phyloP scores from a whole-genome alignment of 23 red algal species.

The Gracilariopsis chorda region DNA sequence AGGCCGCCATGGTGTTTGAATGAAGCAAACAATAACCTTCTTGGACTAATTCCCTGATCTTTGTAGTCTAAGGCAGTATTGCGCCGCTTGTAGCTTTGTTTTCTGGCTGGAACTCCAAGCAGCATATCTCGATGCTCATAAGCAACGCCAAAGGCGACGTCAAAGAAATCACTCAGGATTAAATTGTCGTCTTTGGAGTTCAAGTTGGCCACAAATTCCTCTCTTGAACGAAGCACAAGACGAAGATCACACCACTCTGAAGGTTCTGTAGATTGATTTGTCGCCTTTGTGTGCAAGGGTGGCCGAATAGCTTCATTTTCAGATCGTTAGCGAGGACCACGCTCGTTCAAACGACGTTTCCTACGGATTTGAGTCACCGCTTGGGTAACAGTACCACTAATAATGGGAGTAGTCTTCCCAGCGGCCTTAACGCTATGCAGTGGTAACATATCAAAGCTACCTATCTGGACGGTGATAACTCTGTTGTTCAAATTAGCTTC shows the following conservation, averaged over 20 bases:
- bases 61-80: not conserved
- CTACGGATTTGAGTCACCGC: not conserved
- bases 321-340: too few species aligned
- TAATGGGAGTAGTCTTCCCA: not conserved
- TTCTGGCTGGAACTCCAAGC: not conserved
- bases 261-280: too few species aligned
- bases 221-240: too few species aligned
- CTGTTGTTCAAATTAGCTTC: not conserved
- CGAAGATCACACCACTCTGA: too few species aligned
- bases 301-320: too few species aligned
- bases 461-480: constrained; percentile 2
- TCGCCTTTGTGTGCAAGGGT: not conserved
- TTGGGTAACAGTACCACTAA: constrained; percentile 1
- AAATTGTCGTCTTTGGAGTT: not conserved
- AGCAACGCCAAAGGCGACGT: not conserved
- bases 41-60: not conserved
- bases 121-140: not conserved
- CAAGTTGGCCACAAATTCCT: not conserved
- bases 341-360: not conserved
- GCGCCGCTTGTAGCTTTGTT: not conserved
- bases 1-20: not conserved
- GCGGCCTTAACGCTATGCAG: not conserved
- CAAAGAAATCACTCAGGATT: constrained; percentile 1
- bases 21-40: not conserved
- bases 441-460: constrained; percentile 27